A percentile compares a stretch with the other conserved stretches of the same genome.
These are phyloP conservation scores for Zopfochytrium polystomum DNA, from an alignment of 371 early-diverging fungal species.

Conservation along the genomic window DNA sequence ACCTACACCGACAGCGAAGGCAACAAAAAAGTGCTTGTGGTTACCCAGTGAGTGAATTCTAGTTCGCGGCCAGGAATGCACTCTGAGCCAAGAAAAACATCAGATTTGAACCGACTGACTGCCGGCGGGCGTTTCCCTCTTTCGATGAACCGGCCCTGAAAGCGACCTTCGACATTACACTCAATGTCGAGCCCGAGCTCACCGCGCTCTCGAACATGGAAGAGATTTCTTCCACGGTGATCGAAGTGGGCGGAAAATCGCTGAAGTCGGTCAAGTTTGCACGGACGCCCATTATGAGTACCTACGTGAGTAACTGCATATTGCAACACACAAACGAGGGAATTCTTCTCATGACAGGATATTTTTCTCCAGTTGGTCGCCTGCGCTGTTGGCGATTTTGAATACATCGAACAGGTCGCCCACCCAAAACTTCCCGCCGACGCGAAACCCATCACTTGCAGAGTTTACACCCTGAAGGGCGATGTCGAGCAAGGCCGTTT, in stretches of 20 bases:
- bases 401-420: conserved; percentile 76
- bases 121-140: conserved; percentile 88
- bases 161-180: conserved; percentile 85
- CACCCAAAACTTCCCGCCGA: conserved; percentile 59
- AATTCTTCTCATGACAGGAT: neutral
- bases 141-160: conserved; percentile 64
- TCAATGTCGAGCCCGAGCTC: conserved; percentile 65
- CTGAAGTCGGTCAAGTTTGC: conserved; percentile 70
- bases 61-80: neutral
- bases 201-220: conserved; percentile 87
- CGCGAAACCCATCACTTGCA: conserved; percentile 61
- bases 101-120: conserved; percentile 92
- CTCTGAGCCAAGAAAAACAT: conserved; percentile 59
- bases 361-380: conserved; percentile 1
- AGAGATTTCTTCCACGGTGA: conserved; percentile 44
- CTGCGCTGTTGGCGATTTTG: conserved; percentile 67
- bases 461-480: conserved; percentile 77
- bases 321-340: neutral
- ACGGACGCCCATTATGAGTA: conserved; percentile 83
- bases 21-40: no score
- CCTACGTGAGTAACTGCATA: conserved; percentile 58
- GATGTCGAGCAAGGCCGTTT: conserved; percentile 70
- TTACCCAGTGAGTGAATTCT: neutral
- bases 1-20: conserved; percentile 64
- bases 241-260: conserved; percentile 40